phyloP scores from a whole-genome alignment of 306 rosid genomes.

The Citrullus amarus region DNA sequence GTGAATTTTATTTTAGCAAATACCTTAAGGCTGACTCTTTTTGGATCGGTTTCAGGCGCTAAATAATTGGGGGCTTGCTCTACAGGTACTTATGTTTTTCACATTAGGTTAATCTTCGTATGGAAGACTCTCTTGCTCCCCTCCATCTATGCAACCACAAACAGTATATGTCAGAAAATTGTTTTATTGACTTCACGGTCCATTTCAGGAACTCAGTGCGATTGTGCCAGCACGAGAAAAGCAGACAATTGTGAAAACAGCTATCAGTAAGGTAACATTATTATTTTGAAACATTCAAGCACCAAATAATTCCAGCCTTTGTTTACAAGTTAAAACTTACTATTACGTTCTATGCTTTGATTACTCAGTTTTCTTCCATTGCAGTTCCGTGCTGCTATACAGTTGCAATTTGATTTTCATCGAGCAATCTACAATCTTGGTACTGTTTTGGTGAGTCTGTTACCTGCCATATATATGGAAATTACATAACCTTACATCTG shows the following conservation, averaged over 20 bases:
- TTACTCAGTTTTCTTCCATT: slow-evolving; percentile 23
- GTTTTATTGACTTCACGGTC: slow-evolving; percentile 5
- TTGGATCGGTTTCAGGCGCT: slow-evolving; percentile 71
- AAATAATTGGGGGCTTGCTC: slow-evolving; percentile 99
- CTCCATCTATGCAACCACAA: background rate
- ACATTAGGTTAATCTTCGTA: background rate
- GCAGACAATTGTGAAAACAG: slow-evolving; percentile 84
- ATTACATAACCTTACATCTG: background rate
- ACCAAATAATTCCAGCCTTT: background rate
- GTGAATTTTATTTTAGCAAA: background rate
- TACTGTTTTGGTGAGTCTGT: slow-evolving; percentile 82
- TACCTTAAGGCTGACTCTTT: slow-evolving; percentile 16
- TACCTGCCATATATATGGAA: slow-evolving; percentile 15
- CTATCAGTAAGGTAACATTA: slow-evolving; percentile 72
- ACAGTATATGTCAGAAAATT: background rate
- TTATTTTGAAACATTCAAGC: slow-evolving; percentile 11
- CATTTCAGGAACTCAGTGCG: slow-evolving; percentile 85
- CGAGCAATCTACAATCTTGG: slow-evolving; percentile 99
- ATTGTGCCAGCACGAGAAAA: slow-evolving; percentile 96
- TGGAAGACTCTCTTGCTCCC: background rate
- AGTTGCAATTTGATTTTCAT: slow-evolving; percentile 96
- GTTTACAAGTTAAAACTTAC: background rate
- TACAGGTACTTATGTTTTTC: slow-evolving; percentile 52
- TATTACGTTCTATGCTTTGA: background rate
- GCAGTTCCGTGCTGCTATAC: slow-evolving; percentile 98